phyloP scores from a whole-genome alignment of 148 eudicot species.

The Camellia sinensis region DNA sequence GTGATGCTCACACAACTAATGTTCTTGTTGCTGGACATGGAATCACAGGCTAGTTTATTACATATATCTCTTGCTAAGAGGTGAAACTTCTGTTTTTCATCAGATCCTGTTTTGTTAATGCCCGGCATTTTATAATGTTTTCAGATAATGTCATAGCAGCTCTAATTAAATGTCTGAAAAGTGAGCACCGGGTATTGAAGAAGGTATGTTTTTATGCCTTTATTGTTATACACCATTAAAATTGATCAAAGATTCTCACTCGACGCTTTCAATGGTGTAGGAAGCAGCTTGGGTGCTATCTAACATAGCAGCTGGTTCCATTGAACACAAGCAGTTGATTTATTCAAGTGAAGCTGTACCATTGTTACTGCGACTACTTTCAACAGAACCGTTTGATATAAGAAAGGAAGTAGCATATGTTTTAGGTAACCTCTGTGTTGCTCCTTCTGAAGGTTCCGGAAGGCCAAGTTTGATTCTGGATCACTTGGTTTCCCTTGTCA shows the following conservation, averaged over 20 bases:
- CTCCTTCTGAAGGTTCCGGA: slow-evolving; percentile 64
- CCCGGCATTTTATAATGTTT: slow-evolving; percentile 6
- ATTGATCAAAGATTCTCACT: background rate
- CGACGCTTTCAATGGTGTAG: slow-evolving; percentile 28
- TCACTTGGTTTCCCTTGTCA: slow-evolving; percentile 77
- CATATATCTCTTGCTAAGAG: slow-evolving; percentile 9
- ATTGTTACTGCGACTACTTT: slow-evolving; percentile 55
- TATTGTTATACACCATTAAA: background rate
- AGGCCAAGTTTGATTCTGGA: slow-evolving; percentile 68
- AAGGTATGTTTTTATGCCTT: slow-evolving; percentile 46
- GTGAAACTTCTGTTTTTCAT: background rate
- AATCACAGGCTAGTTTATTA: slow-evolving; percentile 60
- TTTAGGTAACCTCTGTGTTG: slow-evolving; percentile 88
- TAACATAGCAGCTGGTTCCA: slow-evolving; percentile 87
- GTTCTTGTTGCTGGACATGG: slow-evolving; percentile 62
- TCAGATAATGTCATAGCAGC: slow-evolving; percentile 68
- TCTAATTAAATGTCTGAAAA: slow-evolving; percentile 65
- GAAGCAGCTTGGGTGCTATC: slow-evolving; percentile 98
- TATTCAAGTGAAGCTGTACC: slow-evolving; percentile 68
- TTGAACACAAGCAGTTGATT: slow-evolving; percentile 68
- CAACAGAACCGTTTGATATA: slow-evolving; percentile 80
- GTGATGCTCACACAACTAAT: slow-evolving; percentile 61
- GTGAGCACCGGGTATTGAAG: slow-evolving; percentile 93
- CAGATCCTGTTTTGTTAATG: slow-evolving; percentile 7
- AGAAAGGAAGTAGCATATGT: slow-evolving; percentile 91